Evolutionary conservation across 345 rosid genomes (phyloP), one percentile per base, ranked within the genome.

Genomic region (Trapa incisa): DNA sequence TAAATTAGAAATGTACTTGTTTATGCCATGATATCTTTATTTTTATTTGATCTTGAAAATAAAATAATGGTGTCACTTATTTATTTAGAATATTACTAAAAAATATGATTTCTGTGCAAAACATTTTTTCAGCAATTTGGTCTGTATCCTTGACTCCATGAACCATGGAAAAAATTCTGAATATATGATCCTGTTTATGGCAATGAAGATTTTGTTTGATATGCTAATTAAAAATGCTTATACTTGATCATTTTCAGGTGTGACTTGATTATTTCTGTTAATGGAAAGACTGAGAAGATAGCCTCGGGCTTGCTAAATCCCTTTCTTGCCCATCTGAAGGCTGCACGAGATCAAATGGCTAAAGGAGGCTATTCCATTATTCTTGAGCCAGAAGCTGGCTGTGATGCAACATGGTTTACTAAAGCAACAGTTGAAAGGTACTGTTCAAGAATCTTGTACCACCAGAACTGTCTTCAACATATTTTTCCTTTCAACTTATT

Each of bases 241-340:
- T 22, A 22, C 29, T 62, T 69, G 39, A 14, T 17, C 47, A 70
- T 64, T 64, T 47, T 52, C 74, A 94, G 97, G 93, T 94, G 89
- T 75, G 99, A 94, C 75, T 79, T 91, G 87, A 77, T 94, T 74
- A 83, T 94, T 79, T 70, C 68, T 58, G 96, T 84, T 62, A 83
- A 85, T 84, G 97, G 89, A 60, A 91, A 87, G 80, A 81, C 81
- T 5, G 87, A 89, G 80, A 94, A 91, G 69, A 65, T 94, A 75
- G 96, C 97, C 63, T 81, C 97, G 13, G 99, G 99, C 57, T 82
- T 94, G 82, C 72, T 91, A 52, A 89, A 74, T 79, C 97, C 99
- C 43, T 94, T 89, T 75, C 91, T 89, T 66, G 82, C 96, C 73
- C 97, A 94, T 69, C 80, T 91, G 80, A 91, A 85, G 79, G 80